Evolutionary conservation across 768 basidiomycete genomes (phyloP).

Genomic region (Trametes maxima): DNA sequence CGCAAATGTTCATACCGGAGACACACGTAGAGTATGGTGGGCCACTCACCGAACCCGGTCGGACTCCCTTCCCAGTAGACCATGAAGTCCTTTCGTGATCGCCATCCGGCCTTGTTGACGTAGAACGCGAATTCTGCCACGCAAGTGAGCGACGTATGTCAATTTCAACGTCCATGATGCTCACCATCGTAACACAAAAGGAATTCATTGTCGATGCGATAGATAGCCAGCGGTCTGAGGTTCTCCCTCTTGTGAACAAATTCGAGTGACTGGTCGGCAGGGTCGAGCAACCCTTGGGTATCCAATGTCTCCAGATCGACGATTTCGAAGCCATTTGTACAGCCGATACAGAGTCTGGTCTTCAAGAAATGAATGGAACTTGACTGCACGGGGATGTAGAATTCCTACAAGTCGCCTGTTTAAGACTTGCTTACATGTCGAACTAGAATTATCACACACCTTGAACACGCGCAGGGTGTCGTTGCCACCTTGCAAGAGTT

Average conservation of each 20-base stretch:
- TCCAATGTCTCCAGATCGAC: conserved; percentile 97
- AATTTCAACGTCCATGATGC: conserved; percentile 25
- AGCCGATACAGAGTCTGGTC: conserved; percentile 96
- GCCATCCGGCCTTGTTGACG: conserved; percentile 94
- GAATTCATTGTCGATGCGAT: conserved; percentile 95
- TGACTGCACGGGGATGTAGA: conserved; percentile 98
- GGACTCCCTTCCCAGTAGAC: conserved; percentile 97
- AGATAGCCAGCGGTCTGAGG: conserved; percentile 92
- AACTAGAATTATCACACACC: conserved; percentile 44
- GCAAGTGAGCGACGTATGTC: not conserved
- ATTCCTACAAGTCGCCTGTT: conserved; percentile 61
- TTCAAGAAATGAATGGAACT: conserved; percentile 97
- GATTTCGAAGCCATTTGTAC: conserved; percentile 97
- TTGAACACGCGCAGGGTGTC: conserved; percentile 92
- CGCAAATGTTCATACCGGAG: not conserved
- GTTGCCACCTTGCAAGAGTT: conserved; percentile 91
- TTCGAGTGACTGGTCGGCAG: conserved; percentile 86
- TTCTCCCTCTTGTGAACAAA: conserved; percentile 87
- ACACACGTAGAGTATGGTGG: not conserved
- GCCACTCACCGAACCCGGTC: conserved; percentile 86
- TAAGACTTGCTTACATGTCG: not conserved
- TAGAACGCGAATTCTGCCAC: conserved; percentile 96
- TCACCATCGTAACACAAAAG: conserved; percentile 95
- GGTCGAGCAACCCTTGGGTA: conserved; percentile 94
- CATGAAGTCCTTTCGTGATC: conserved; percentile 90